phyloP scores from a whole-genome alignment of 371 early-diverging fungal species.

The Mortierella sp. region DNA sequence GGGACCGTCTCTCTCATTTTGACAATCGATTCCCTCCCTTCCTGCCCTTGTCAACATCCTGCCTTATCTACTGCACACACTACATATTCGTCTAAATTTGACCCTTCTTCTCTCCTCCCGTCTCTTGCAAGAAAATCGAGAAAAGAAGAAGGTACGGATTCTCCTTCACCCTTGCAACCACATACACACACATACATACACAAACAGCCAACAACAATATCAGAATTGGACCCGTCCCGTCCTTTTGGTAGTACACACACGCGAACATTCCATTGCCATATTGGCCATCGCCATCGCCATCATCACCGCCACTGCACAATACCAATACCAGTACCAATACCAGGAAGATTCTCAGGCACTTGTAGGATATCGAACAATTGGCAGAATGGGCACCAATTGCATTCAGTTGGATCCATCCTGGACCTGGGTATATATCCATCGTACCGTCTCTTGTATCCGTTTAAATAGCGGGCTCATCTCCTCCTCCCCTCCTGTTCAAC shows the following conservation, averaged over 20 bases:
- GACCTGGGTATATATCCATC: not conserved
- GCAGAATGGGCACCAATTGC: not conserved
- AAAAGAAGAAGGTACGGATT: not conserved
- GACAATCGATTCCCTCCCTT: too few species aligned
- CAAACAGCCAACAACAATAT: too few species aligned
- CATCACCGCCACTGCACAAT: not conserved
- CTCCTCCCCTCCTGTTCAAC: not conserved
- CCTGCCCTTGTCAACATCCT: too few species aligned
- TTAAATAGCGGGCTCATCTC: conserved; percentile 6
- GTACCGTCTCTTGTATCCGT: not conserved
- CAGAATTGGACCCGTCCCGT: not conserved
- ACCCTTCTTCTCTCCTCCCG: not conserved
- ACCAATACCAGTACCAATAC: conserved; percentile 2
- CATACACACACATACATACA: not conserved
- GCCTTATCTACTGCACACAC: too few species aligned
- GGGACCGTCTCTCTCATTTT: too few species aligned
- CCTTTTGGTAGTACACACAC: not conserved
- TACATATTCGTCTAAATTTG: not conserved
- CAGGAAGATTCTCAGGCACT: not conserved
- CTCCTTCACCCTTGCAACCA: conserved; percentile 7
- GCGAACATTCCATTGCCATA: not conserved
- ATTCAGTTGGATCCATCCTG: not conserved
- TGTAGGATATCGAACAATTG: not conserved
- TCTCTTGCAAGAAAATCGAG: too few species aligned
- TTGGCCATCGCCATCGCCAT: not conserved